Base-by-base conservation (phyloP, 208 protist genomes). In the Borovskyia barvae region DNA sequence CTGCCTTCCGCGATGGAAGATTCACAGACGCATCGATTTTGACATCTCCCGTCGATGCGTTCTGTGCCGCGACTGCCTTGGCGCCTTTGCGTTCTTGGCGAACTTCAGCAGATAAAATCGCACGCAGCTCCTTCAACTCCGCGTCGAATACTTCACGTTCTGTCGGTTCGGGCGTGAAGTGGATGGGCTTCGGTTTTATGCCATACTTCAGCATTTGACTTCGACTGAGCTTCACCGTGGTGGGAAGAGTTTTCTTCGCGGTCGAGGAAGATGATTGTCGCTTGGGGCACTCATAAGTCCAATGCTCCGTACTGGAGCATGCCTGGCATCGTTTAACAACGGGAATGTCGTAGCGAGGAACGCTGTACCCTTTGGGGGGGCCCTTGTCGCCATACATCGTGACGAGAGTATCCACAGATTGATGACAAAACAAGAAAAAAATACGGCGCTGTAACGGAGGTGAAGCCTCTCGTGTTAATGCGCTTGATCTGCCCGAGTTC, bases 321-420 rank as follows among this genome's bases (percentile, higher is more conserved):
- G 76, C 66, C 63, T 95, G 88, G 42, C 88, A 95, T 11, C 41
- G 41, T 48, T 68, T 52, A 14, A 46, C 7, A 5, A 52, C 67
- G 11, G 72, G 66, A 8, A 63, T 68, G 41, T 72, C 72, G 32
- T 75, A 66, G 8, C 84, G 75, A 19, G 87, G 81, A 15, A 87
- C 85, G 61, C 87, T 94, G 71, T 94, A 94, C 30, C 84, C 84
- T 55, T 91, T 89, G 9, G 84, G 84, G 12, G 84, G 72, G 0
- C 75, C 83, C 29, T 64, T 79, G 39, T 75, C 69, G 17, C 79
- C 68, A 61, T 83, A 90, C 83, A 93, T 90, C 1, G 8, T 43
- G 37, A 12, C 43, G 17, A 15, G 25, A 17, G 5, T 64, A 35
- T 24, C 67, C 29, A 19, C 17, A 43, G 32, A 30, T 0, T 24